Conservation (phyloP, 768 basidiomycete species). For the Tricholoma bakamatsutake region DNA sequence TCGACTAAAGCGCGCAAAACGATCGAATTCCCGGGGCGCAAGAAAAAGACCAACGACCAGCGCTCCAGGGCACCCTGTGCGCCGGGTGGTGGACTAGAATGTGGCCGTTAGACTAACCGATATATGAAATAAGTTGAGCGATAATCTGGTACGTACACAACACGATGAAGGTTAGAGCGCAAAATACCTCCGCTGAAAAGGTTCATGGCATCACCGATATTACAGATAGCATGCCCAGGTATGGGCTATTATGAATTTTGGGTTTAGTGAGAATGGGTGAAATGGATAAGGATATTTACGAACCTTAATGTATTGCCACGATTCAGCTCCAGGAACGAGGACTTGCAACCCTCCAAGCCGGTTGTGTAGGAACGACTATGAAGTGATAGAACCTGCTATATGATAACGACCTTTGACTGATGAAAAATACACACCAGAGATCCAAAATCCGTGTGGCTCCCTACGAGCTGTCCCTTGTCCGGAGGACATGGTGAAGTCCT, state of each 20-base stretch:
- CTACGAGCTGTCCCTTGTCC: constrained; percentile 39
- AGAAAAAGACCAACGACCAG: constrained; percentile 69
- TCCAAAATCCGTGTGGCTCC: constrained; percentile 70
- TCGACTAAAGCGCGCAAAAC: constrained; percentile 46
- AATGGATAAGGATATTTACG: constrained; percentile 9
- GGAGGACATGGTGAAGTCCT: constrained; percentile 37
- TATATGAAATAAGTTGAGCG: neutral
- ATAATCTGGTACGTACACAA: constrained; percentile 7
- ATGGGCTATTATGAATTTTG: constrained; percentile 28
- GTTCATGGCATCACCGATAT: constrained; percentile 30
- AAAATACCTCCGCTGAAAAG: constrained; percentile 19
- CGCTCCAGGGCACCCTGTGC: constrained; percentile 45
- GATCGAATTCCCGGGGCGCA: constrained; percentile 50
- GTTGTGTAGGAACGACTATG: constrained; percentile 63
- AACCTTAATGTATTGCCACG: constrained; percentile 69
- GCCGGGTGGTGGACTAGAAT: constrained; percentile 52
- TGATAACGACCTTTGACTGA: constrained; percentile 21
- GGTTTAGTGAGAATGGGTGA: neutral
- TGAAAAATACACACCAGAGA: constrained; percentile 41
- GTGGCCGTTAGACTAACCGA: neutral
- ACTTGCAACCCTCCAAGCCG: constrained; percentile 68
- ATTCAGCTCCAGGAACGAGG: constrained; percentile 49
- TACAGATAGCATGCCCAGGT: constrained; percentile 49
- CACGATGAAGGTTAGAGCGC: constrained; percentile 17
- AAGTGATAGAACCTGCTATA: constrained; percentile 22